A percentile compares a stretch with the other conserved stretches of the same genome.
phyloP scores from a whole-genome alignment of 192 early-diverging fungal genomes.

The Rhizophagus prolifer region DNA sequence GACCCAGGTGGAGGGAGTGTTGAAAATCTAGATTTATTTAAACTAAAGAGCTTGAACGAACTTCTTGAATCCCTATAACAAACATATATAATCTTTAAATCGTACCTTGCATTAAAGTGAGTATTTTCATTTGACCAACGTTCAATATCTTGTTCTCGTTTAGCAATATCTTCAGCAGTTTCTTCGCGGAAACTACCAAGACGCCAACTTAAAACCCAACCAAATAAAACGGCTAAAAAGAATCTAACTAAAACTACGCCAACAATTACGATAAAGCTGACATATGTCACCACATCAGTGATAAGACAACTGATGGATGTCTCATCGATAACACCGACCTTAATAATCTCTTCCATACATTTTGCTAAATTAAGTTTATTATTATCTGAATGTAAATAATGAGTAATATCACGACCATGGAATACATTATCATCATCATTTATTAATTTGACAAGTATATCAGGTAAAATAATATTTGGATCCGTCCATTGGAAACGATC shows the following conservation, averaged over 20 bases:
- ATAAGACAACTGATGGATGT: constrained; percentile 78
- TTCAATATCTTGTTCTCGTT: constrained; percentile 71
- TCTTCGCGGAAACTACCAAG: constrained; percentile 72
- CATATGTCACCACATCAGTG: constrained; percentile 71
- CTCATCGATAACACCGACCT: constrained; percentile 75
- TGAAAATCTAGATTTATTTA: constrained; percentile 33
- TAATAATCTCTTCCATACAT: constrained; percentile 72
- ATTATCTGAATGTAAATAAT: constrained; percentile 33
- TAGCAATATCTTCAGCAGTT: constrained; percentile 66
- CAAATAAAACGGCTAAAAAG: constrained; percentile 73
- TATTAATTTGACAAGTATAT: constrained; percentile 34
- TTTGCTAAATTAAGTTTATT: constrained; percentile 43
- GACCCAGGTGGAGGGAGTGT: constrained; percentile 34
- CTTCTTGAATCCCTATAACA: constrained; percentile 15
- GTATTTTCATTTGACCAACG: constrained; percentile 73
- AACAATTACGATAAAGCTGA: constrained; percentile 69
- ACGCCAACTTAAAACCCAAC: constrained; percentile 75
- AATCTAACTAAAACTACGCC: constrained; percentile 71
- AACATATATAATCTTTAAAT: too few species aligned
- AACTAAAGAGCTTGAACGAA: constrained; percentile 19
- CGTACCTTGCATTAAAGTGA: constrained; percentile 36
- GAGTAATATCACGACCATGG: constrained; percentile 47
- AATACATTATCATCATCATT: constrained; percentile 24
- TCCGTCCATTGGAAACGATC: constrained; percentile 59
- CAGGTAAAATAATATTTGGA: constrained; percentile 33